Evolutionary conservation across 2,329 filamentous ascomycete genomes (phyloP).

Genomic region (Microcyclospora tardicrescens): DNA sequence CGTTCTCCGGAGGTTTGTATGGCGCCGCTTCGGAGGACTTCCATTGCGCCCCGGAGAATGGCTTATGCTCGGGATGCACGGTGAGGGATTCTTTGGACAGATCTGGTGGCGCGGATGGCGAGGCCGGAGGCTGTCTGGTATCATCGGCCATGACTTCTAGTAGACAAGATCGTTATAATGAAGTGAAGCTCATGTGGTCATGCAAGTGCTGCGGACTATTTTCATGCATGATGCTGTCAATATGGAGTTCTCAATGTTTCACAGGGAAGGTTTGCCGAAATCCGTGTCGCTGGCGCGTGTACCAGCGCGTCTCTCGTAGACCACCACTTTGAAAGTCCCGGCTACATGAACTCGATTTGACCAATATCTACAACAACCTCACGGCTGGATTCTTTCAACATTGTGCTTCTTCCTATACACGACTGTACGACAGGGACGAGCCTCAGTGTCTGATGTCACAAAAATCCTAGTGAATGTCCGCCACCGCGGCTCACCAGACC

Average conservation of each 20-base stretch:
- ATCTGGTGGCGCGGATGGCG: conserved; percentile 17
- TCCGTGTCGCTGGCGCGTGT: not conserved
- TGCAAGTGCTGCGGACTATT: not conserved
- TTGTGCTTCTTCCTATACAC: too few relatives aligned
- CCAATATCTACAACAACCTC: too few relatives aligned
- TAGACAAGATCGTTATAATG: conserved; percentile 1
- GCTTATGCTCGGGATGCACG: conserved; percentile 18
- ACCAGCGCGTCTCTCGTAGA: too few relatives aligned
- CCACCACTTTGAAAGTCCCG: too few relatives aligned
- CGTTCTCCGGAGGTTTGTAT: conserved; percentile 29
- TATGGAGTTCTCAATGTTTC: too few relatives aligned
- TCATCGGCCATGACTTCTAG: conserved; percentile 32
- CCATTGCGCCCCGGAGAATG: conserved; percentile 25
- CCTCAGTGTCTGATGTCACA: too few relatives aligned
- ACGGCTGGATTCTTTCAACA: too few relatives aligned
- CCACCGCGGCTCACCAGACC: too few relatives aligned
- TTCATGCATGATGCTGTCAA: too few relatives aligned
- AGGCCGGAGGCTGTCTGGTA: conserved; percentile 21
- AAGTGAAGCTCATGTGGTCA: conserved; percentile 1
- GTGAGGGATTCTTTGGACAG: conserved; percentile 19
- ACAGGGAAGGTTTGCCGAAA: not conserved
- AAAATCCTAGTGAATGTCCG: too few relatives aligned
- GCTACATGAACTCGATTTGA: too few relatives aligned
- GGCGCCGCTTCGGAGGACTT: conserved; percentile 5
- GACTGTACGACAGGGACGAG: too few relatives aligned